Evolutionary conservation across 2,329 filamentous ascomycete genomes (phyloP).

Genomic region (Fusarium udum): DNA sequence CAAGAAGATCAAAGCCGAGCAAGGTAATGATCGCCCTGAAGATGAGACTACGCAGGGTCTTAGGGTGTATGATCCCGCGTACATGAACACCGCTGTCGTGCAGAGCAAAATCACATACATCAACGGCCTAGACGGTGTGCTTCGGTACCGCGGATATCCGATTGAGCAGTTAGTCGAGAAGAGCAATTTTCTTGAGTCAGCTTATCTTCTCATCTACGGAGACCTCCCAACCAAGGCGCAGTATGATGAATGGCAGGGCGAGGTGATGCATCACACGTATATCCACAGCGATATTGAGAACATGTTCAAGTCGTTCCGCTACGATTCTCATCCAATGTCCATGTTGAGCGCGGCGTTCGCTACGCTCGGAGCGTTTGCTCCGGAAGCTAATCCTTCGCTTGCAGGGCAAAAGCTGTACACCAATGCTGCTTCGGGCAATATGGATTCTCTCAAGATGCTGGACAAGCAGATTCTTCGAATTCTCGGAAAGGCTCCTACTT

Average conservation of each 20-base stretch:
- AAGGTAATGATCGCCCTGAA: conserved; percentile 51
- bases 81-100: conserved; percentile 63
- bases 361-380: conserved; percentile 59
- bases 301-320: conserved; percentile 61
- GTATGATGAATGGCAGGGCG: conserved; percentile 54
- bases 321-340: conserved; percentile 63
- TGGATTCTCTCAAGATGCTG: conserved; percentile 53
- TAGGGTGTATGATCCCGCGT: conserved; percentile 61
- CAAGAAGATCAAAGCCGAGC: conserved; percentile 58
- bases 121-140: conserved; percentile 60
- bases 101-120: conserved; percentile 62
- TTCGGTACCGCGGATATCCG: conserved; percentile 62
- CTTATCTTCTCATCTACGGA: conserved; percentile 62
- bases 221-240: conserved; percentile 57
- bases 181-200: conserved; percentile 60
- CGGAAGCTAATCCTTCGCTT: conserved; percentile 61
- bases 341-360: conserved; percentile 62
- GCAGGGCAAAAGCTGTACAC: conserved; percentile 61
- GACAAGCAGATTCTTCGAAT: conserved; percentile 64
- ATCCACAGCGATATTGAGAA: conserved; percentile 59
- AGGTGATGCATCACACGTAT: conserved; percentile 62
- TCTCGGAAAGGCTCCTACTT: conserved; percentile 61
- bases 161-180: conserved; percentile 61
- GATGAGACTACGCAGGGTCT: conserved; percentile 60
- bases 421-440: conserved; percentile 53